Evolutionary conservation across 805 yeast genomes (phyloP).

Genomic region (Candida coquimbonensis): DNA sequence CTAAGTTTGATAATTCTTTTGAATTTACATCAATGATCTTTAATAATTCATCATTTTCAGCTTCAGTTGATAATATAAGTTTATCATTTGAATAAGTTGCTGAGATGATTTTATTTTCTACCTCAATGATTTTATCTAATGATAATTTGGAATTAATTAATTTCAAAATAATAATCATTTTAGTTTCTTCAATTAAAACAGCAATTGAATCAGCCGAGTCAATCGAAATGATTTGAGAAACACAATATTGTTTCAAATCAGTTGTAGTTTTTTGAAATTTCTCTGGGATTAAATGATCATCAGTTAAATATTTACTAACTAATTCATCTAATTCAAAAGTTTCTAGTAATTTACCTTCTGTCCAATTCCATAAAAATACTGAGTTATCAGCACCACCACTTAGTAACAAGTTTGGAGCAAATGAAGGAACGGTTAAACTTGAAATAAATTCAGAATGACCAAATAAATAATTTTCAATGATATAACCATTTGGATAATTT

Average conservation of each 20-base stretch:
- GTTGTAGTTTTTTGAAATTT: slow-evolving; percentile 50
- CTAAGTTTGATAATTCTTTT: slow-evolving; percentile 28
- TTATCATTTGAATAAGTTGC: slow-evolving; percentile 28
- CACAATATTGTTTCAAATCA: slow-evolving; percentile 43
- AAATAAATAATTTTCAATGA: slow-evolving; percentile 76
- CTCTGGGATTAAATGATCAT: slow-evolving; percentile 56
- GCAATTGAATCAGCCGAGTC: slow-evolving; percentile 27
- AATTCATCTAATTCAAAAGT: slow-evolving; percentile 41
- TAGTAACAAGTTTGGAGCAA: slow-evolving; percentile 45
- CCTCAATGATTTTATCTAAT: slow-evolving; percentile 24
- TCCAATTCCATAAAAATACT: slow-evolving; percentile 78
- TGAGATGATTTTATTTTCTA: slow-evolving; percentile 25
- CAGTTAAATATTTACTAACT: slow-evolving; percentile 39
- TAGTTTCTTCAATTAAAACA: slow-evolving; percentile 47
- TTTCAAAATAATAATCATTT: slow-evolving; percentile 29
- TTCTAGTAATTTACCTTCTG: slow-evolving; percentile 35
- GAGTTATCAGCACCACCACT: slow-evolving; percentile 91
- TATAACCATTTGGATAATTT: slow-evolving; percentile 67
- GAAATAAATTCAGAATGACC: slow-evolving; percentile 86
- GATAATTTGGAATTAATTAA: slow-evolving; percentile 18
- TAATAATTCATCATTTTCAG: slow-evolving; percentile 15
- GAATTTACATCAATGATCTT: slow-evolving; percentile 15
- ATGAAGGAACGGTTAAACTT: slow-evolving; percentile 46
- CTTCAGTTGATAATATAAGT: slow-evolving; percentile 30
- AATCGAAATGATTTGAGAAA: slow-evolving; percentile 37